phyloP scores from a whole-genome alignment of 208 protist genomes.

The Wallacemonas sp. region DNA sequence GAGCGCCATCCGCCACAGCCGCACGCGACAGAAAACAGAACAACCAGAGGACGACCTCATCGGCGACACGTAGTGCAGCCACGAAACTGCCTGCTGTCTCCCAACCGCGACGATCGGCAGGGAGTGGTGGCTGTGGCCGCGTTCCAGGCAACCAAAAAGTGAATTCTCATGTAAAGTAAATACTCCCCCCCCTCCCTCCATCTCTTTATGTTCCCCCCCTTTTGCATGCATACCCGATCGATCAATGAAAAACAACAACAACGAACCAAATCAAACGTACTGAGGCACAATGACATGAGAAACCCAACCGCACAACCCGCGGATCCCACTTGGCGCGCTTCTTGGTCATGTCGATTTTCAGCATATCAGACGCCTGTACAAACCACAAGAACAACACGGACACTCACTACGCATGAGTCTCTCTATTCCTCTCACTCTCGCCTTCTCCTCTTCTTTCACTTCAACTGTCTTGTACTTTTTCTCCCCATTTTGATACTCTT shows the following conservation, averaged over 20 bases:
- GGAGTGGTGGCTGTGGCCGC: not conserved
- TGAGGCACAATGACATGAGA: no score
- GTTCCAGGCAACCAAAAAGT: not conserved
- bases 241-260: not conserved
- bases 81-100: not conserved
- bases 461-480: no score
- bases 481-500: not conserved
- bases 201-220: not conserved
- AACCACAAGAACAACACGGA: no score
- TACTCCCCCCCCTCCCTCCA: not conserved
- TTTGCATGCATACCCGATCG: not conserved
- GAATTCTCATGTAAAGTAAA: not conserved
- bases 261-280: not conserved
- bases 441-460: no score
- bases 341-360: no score
- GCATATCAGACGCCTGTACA: no score
- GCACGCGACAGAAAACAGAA: not conserved
- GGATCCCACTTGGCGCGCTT: no score
- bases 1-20: conserved; percentile 3
- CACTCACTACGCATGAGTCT: no score
- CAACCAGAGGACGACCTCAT: no score
- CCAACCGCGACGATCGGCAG: not conserved
- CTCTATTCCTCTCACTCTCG: no score
- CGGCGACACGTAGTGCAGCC: no score
- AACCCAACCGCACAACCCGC: not conserved